Evolutionary conservation across 306 rosid genomes (phyloP), one percentile per base, ranked within the genome.

Genomic region (Urtica urens): DNA sequence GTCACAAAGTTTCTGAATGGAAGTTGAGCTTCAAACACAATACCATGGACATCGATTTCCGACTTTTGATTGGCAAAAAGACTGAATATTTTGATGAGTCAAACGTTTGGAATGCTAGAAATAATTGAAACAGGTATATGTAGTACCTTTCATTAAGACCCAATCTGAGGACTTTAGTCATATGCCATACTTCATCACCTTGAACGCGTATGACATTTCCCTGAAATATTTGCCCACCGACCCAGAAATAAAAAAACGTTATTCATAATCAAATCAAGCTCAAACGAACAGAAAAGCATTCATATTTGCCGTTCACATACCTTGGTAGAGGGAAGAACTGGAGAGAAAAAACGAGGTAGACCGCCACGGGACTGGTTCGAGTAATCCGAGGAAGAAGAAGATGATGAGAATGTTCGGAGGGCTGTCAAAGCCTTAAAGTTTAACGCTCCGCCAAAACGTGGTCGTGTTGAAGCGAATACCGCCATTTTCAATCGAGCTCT

Each of bases 141-240:
- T 35, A 53, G 53, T 74, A 90, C 97, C 95, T 79, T 51, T 77
- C 95, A 57, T 72, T 57, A 45, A 71, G 58, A 51, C 73, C 54
- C 69, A 90, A 71, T 64, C 97, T 81, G 59, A 90, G 70, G 17
- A 81, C 94, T 64, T 84, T 84, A 10, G 92, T 78, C 92, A 90
- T 84, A 57, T 90, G 97, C 94, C 92, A 81, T 56, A 90, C 74
- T 38, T 90, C 97, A 72, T 84, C 95, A 20, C 95, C 94, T 62
- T 77, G 67, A 12, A 90, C 72, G 8, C 79, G 76, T 48, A 90
- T 62, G 46, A 64, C 60, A 59, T 52, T 64, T 20, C 97, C 97
- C 95, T 84, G 79, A 63, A 64, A n/a, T 58, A 14, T 22, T 22
- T 53, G 15, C 37, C 1, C 26, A 42, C 21, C 56, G 24, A 43